Percentiles rank a stretch among this genome's conserved stretches.
Evolutionary conservation across 202 grass and related monocot species (phyloP).

Genomic region (Cymbopogon flexuosus): DNA sequence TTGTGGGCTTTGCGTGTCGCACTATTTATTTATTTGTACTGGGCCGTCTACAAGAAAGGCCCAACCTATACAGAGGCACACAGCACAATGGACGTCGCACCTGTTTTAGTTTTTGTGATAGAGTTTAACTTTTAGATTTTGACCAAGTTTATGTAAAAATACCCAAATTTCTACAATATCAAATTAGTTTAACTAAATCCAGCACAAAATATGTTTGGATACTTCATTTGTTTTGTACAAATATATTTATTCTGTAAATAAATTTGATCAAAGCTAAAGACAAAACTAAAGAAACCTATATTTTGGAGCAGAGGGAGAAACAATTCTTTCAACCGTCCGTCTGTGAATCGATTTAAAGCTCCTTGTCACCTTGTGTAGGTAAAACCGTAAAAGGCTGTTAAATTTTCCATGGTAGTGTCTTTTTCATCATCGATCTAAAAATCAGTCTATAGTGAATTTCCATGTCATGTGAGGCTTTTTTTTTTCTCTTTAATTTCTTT

Average conservation of each 20-base stretch:
- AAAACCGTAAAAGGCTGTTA: not conserved
- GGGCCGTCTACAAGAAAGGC: not conserved
- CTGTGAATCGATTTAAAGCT: not conserved
- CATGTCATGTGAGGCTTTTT: not conserved
- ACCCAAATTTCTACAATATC: not conserved
- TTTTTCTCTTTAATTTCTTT: slow-evolving; percentile 2
- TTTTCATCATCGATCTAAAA: not conserved
- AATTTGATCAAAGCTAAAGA: not conserved
- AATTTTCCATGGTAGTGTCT: not conserved
- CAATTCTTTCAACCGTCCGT: not conserved
- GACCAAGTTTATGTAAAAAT: not conserved
- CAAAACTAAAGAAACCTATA: not conserved
- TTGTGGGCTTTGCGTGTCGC: not conserved
- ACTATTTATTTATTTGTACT: not conserved
- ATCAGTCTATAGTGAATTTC: not conserved
- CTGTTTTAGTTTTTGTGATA: not conserved
- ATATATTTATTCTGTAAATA: not conserved
- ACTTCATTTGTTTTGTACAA: no score
- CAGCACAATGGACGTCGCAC: not conserved
- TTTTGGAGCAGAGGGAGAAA: not conserved
- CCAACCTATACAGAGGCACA: not conserved
- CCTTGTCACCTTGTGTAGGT: not conserved
- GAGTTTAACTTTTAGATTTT: not conserved
- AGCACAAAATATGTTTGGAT: not conserved
- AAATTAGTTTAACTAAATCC: not conserved